Conservation (phyloP, 257 asterid genomes). For the Misopates orontium region DNA sequence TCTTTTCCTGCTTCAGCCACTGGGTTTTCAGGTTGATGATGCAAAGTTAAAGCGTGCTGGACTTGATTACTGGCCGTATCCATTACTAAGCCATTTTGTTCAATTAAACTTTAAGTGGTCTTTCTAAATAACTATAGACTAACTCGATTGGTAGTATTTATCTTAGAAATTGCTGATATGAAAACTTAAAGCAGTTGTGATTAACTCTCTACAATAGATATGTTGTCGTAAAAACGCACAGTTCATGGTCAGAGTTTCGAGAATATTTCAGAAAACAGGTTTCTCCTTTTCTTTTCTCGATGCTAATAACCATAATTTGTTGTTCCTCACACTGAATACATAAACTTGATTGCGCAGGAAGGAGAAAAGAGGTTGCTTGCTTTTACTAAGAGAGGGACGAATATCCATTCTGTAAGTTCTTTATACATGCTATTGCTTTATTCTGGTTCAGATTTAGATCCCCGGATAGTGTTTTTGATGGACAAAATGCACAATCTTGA, state of each 20-base stretch:
- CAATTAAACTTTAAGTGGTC: neutral
- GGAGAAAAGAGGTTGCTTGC: conserved; percentile 93
- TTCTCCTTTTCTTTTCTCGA: conserved; percentile 17
- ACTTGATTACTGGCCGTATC: conserved; percentile 99
- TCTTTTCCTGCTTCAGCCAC: conserved; percentile 59
- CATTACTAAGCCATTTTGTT: conserved; percentile 28
- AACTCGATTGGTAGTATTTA: neutral
- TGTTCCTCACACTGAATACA: conserved; percentile 15
- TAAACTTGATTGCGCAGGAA: conserved; percentile 43
- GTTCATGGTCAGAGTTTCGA: conserved; percentile 83
- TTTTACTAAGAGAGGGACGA: conserved; percentile 81
- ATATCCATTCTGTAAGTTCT: conserved; percentile 73
- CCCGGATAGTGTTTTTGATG: too few species aligned
- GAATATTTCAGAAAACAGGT: conserved; percentile 84
- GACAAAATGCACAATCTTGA: too few species aligned
- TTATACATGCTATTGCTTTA: conserved; percentile 10
- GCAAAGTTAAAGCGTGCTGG: conserved; percentile 92
- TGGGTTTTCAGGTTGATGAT: conserved; percentile 86
- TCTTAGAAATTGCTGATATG: too few species aligned
- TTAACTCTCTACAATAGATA: conserved; percentile 61
- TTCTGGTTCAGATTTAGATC: too few species aligned
- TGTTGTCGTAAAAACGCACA: conserved; percentile 88
- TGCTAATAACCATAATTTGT: neutral
- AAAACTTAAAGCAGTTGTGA: conserved; percentile 16
- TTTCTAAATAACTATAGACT: neutral